Conservation (phyloP, 805 yeast species). For the Spathaspora hagerdaliae region DNA sequence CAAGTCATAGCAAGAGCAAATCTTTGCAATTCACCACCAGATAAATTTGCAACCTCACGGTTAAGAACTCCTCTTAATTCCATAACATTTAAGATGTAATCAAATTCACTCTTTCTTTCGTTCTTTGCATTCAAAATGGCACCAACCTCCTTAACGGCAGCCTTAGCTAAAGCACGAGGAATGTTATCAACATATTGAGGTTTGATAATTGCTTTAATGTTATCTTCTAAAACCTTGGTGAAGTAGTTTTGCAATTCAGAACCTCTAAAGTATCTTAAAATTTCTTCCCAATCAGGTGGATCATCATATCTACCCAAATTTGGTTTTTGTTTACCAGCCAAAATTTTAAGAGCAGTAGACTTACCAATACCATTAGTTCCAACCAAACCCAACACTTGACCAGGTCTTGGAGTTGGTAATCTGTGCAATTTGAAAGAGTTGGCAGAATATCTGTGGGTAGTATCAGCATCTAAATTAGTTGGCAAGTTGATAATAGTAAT, state of each 20-base stretch:
- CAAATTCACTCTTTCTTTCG: conserved; percentile 67
- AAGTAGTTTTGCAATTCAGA: conserved; percentile 95
- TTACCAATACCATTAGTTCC: conserved; percentile 99
- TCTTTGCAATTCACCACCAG: conserved; percentile 99
- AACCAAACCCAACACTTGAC: conserved; percentile 95
- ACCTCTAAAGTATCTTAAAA: conserved; percentile 89
- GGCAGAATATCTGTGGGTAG: conserved; percentile 96
- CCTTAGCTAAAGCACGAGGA: conserved; percentile 88
- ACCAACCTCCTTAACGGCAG: conserved; percentile 83
- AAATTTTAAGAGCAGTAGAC: conserved; percentile 92
- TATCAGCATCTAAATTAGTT: conserved; percentile 86
- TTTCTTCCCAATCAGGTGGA: conserved; percentile 98
- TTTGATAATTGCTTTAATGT: conserved; percentile 94
- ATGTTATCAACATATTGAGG: conserved; percentile 98
- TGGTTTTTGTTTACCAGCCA: conserved; percentile 97
- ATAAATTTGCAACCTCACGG: conserved; percentile 85
- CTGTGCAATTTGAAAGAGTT: conserved; percentile 96
- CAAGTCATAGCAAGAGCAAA: conserved; percentile 97
- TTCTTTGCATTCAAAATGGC: conserved; percentile 72
- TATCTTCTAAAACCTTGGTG: conserved; percentile 88
- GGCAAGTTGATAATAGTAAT: conserved; percentile 94
- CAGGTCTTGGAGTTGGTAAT: conserved; percentile 97
- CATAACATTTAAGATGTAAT: conserved; percentile 61
- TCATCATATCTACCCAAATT: conserved; percentile 90
- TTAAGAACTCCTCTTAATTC: conserved; percentile 73